Evolutionary conservation across 2,329 filamentous ascomycete species (phyloP).

Genomic region (Pseudocercospora cruenta): DNA sequence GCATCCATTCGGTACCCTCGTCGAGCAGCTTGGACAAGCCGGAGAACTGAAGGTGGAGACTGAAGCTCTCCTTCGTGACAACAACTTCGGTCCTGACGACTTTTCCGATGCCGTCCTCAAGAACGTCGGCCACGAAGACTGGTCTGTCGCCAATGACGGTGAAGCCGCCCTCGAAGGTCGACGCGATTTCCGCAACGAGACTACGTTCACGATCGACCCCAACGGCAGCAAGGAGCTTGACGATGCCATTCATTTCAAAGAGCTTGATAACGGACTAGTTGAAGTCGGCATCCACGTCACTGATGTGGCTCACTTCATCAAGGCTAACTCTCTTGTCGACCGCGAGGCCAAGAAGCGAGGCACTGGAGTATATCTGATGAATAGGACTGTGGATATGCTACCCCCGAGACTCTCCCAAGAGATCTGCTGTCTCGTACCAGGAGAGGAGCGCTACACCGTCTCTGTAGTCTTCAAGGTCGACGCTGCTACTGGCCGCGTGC

Average conservation of each 20-base stretch:
- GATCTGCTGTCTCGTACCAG: slow-evolving; percentile 82
- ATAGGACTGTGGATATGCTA: slow-evolving; percentile 84
- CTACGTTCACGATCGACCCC: slow-evolving; percentile 88
- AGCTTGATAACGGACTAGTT: slow-evolving; percentile 78
- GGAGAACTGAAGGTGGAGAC: slow-evolving; percentile 97
- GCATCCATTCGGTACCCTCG: slow-evolving; percentile 95
- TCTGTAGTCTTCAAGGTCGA: slow-evolving; percentile 93
- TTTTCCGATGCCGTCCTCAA: slow-evolving; percentile 96
- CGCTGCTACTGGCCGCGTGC: slow-evolving; percentile 73
- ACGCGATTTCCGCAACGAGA: slow-evolving; percentile 87
- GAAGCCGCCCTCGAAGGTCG: slow-evolving; percentile 73
- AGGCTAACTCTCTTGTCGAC: slow-evolving; percentile 91
- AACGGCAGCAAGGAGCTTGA: slow-evolving; percentile 86
- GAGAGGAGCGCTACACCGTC: slow-evolving; percentile 86
- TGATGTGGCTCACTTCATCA: slow-evolving; percentile 95
- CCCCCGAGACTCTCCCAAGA: slow-evolving; percentile 83
- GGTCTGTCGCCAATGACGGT: slow-evolving; percentile 82
- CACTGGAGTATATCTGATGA: slow-evolving; percentile 92
- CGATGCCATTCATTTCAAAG: slow-evolving; percentile 90
- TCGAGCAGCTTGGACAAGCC: slow-evolving; percentile 96
- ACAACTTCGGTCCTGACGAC: slow-evolving; percentile 97
- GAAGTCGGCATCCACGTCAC: slow-evolving; percentile 95
- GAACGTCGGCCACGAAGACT: slow-evolving; percentile 89
- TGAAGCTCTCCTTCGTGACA: slow-evolving; percentile 92
- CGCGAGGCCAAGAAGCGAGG: slow-evolving; percentile 97